Base-by-base conservation (phyloP, 306 rosid genomes). In the Cicer cuneatum region DNA sequence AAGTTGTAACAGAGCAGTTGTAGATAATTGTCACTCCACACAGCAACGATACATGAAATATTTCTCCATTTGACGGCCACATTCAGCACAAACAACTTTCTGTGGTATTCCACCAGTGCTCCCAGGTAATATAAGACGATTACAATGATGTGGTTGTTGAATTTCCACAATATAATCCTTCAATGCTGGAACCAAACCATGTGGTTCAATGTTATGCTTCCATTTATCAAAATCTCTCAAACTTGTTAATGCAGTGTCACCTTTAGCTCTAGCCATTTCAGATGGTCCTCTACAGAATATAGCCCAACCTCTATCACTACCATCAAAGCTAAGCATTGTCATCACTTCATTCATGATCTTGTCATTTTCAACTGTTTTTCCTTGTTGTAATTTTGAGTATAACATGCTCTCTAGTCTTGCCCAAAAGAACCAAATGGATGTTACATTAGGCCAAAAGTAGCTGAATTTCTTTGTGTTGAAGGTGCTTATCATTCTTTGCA, bases 41-140 rank as follows among this genome's bases (percentile, higher is more conserved):
- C 98, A 94, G 78, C 98, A 92, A 52, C 99, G 93, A 76, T 90
- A 92, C 96, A 92, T 92, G 74, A 88, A 81, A 79, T 80, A 91
- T 80, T 87, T 92, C 81, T 92, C 99, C 99, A 94, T 94, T n/a
- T 75, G 89, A 8, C 87, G 89, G 19, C 87, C 92, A 48, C 99
- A 94, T 51, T 94, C 99, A 18, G 96, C 84, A 39, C 99, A 94
- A 10, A 84, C 87, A 71, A 94, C 89, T 66, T 21, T 86, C 41
- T 88, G 87, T 0, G 93, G 96, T 35, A 92, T 89, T 71, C 85
- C 92, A 1, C 87, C 87, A 5, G 85, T 80, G 49, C 77, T 84
- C 24, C 93, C 97, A 0, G 92, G 96, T 49, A 94, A 92, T 46
- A 94, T 83, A 10, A 94, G 84, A 29, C 96, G 88, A 57, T 81